Percentiles rank a stretch among this genome's conserved stretches.
Evolutionary conservation across 2,329 filamentous ascomycete species (phyloP).

Genomic region (Aspergillus sp.): DNA sequence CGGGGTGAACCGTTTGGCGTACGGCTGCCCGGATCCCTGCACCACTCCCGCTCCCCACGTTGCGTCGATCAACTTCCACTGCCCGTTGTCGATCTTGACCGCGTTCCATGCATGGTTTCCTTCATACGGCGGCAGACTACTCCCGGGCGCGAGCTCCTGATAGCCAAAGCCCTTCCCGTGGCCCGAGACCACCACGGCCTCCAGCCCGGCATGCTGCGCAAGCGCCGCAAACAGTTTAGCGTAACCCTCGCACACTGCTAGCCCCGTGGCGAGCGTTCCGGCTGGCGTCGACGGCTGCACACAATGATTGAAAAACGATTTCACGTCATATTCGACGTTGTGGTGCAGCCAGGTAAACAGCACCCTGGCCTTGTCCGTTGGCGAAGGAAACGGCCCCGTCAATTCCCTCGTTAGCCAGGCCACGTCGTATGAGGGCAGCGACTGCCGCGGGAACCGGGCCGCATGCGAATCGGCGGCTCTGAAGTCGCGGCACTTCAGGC

Average conservation of each 20-base stretch:
- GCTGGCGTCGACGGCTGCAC: conserved; percentile 60
- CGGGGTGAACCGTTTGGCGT: conserved; percentile 60
- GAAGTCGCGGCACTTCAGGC: conserved; percentile 80
- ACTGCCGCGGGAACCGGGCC: conserved; percentile 61
- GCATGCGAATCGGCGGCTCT: conserved; percentile 71
- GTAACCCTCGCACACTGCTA: conserved; percentile 88
- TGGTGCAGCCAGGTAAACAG: conserved; percentile 96
- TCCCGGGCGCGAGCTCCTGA: conserved; percentile 50
- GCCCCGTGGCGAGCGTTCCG: conserved; percentile 63
- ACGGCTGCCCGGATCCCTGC: conserved; percentile 44
- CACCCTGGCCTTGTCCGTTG: conserved; percentile 81
- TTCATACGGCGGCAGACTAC: conserved; percentile 55
- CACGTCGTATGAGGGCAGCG: conserved; percentile 59
- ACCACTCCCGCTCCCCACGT: conserved; percentile 88
- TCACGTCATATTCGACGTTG: conserved; percentile 78
- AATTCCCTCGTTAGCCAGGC: conserved; percentile 68
- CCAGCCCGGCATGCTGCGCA: conserved; percentile 67
- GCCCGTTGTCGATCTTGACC: conserved; percentile 72
- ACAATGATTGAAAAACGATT: conserved; percentile 64
- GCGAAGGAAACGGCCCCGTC: conserved; percentile 67
- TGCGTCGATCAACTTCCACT: conserved; percentile 83
- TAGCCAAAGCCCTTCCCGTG: conserved; percentile 84
- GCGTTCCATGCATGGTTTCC: conserved; percentile 85
- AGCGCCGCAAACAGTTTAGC: conserved; percentile 72
- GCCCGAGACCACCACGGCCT: conserved; percentile 63